Evolutionary conservation across 805 yeast species (phyloP), one percentile per base, ranked within the genome.

Genomic region (Saccharomycopsis oosterbeekiorum): DNA sequence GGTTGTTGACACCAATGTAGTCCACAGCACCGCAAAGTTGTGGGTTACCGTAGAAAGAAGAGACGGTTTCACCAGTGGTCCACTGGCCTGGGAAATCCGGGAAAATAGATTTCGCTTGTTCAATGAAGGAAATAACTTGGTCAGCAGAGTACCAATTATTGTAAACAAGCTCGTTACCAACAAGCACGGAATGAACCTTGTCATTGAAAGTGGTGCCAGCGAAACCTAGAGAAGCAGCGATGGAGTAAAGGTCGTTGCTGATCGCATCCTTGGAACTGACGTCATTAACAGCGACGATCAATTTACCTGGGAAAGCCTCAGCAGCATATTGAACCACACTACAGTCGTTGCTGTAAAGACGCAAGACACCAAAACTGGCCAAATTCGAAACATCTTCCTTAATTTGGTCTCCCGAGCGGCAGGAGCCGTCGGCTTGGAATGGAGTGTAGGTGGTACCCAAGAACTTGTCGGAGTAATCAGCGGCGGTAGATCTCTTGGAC

Each of bases 391-490:
- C 69, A 65, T 84, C 89, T 56, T 73, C 65, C 39, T 77, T 72
- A 61, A 84, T 80, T 55, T 76, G 73, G 60, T 70, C 70, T 1
- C 79, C 70, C 53, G 79, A 71, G 71, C 84, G 84, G 73, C 89
- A 84, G 40, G 76, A 69, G 62, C 86, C 84, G 61, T 75, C 69
- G 65, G 77, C 74, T 56, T 81, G 72, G 75, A 84, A 84, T 57
- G 89, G 88, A 15, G 88, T 80, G 73, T 84, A 84, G 43, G 88
- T 80, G 68, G 84, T 81, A 71, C 89, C 89, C 68, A 80, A 82
- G 61, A 64, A 64, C 14, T 37, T 55, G 19, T 40, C 42, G 43
- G 51, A 55, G 55, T 58, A 64, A 29, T 58, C 62, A 40, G 66
- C 61, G n/a, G 53, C 53, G 19, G 53, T 24, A 34, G 53, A 12